These are phyloP conservation scores for Mollisia scopiformis DNA, from an alignment of 2,329 filamentous ascomycete species.

Conservation along the genomic window DNA sequence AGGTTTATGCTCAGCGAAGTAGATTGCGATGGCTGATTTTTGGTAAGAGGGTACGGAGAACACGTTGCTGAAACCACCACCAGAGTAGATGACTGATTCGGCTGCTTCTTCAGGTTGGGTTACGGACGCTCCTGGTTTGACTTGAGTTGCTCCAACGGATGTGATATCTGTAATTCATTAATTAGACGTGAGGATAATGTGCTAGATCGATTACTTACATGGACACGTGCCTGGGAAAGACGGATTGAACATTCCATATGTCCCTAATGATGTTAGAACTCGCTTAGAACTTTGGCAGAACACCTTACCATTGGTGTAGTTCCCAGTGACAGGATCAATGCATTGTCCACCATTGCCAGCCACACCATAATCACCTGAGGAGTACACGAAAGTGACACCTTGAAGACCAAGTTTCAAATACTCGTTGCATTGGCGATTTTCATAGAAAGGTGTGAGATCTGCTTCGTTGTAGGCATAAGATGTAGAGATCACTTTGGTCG, in stretches of 20 bases:
- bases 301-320: neutral
- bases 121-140: conserved; percentile 39
- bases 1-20: neutral
- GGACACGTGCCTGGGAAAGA: conserved; percentile 8
- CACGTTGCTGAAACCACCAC: conserved; percentile 69
- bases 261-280: neutral
- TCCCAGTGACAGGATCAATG: neutral
- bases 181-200: no score
- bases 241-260: conserved; percentile 3
- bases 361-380: conserved; percentile 14
- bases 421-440: conserved; percentile 8
- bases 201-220: no score
- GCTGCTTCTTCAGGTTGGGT: conserved; percentile 47
- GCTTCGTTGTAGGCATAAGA: conserved; percentile 9
- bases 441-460: conserved; percentile 8
- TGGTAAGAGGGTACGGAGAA: conserved; percentile 38
- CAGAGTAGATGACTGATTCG: conserved; percentile 70
- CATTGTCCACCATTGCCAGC: conserved; percentile 9
- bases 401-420: conserved; percentile 13
- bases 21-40: neutral
- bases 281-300: neutral
- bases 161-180: conserved; percentile 1
- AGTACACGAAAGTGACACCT: conserved; percentile 8
- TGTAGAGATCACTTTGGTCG: conserved; percentile 15
- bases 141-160: conserved; percentile 20